Conservation (phyloP, 306 rosid genomes). For the Gynostemma pentaphyllum region DNA sequence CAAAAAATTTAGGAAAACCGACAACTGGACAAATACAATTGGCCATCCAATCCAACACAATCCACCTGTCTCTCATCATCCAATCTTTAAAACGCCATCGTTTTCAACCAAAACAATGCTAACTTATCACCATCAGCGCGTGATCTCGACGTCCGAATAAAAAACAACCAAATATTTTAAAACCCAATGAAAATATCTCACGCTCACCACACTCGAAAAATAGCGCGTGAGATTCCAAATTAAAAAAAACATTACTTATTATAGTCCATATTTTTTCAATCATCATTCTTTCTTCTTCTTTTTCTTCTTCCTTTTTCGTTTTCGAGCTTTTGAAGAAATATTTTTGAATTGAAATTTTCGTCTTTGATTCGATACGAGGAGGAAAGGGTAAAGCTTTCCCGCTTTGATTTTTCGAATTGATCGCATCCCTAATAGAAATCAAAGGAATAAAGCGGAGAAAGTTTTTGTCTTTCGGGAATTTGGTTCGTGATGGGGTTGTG, state of each 20-base stretch:
- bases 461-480: neutral
- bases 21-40: no score
- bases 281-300: neutral
- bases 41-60: neutral
- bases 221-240: neutral
- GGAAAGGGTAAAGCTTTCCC: constrained; percentile 5
- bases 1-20: no score
- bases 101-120: neutral
- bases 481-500: constrained; percentile 30
- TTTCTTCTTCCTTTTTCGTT: neutral
- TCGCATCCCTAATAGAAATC: constrained; percentile 1
- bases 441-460: neutral
- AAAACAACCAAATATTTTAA: neutral
- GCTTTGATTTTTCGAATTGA: neutral
- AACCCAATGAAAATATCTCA: neutral
- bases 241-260: neutral
- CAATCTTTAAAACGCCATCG: constrained; percentile 6
- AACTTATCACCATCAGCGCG: neutral
- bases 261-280: constrained; percentile 1
- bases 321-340: constrained; percentile 1
- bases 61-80: neutral
- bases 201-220: neutral
- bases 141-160: neutral
- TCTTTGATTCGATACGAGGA: neutral
- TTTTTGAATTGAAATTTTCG: no score